These are phyloP conservation scores for Nyssa sinensis DNA, from an alignment of 148 eudicot species.

Conservation along the genomic window DNA sequence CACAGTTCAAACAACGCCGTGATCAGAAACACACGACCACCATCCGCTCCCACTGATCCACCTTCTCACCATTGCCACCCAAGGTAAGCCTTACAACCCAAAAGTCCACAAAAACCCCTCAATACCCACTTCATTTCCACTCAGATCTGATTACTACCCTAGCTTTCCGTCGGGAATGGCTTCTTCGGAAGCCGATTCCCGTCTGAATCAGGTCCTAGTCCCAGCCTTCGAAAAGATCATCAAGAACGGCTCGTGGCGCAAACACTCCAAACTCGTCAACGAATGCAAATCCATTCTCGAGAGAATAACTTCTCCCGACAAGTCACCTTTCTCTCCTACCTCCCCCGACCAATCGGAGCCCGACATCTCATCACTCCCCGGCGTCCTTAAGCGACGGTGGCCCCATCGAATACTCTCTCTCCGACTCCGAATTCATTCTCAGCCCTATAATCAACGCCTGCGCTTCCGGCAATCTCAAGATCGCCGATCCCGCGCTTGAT, in stretches of 20 bases:
- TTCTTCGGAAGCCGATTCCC: conserved; percentile 95
- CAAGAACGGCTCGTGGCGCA: conserved; percentile 88
- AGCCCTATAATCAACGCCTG: conserved; percentile 61
- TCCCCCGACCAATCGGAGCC: conserved; percentile 35
- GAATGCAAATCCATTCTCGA: conserved; percentile 72
- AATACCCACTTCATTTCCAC: neutral
- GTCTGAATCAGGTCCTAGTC: conserved; percentile 52
- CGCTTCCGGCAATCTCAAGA: conserved; percentile 52
- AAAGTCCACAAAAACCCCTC: neutral
- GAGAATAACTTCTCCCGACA: conserved; percentile 33
- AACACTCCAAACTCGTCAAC: conserved; percentile 71
- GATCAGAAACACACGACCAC: neutral
- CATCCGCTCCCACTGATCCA: neutral
- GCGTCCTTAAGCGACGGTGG: conserved; percentile 61
- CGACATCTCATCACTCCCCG: conserved; percentile 35
- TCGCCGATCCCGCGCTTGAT: conserved; percentile 66
- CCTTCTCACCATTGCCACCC: neutral
- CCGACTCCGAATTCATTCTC: conserved; percentile 69
- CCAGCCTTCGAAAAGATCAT: conserved; percentile 77
- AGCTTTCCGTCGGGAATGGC: conserved; percentile 56
- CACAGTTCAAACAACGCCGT: neutral
- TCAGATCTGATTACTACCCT: conserved; percentile 14
- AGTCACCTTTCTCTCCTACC: conserved; percentile 23
- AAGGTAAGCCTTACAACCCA: neutral
- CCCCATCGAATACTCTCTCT: conserved; percentile 41